Evolutionary conservation across 495 filamentous ascomycete genomes (phyloP).

Genomic region (Terfezia boudieri): DNA sequence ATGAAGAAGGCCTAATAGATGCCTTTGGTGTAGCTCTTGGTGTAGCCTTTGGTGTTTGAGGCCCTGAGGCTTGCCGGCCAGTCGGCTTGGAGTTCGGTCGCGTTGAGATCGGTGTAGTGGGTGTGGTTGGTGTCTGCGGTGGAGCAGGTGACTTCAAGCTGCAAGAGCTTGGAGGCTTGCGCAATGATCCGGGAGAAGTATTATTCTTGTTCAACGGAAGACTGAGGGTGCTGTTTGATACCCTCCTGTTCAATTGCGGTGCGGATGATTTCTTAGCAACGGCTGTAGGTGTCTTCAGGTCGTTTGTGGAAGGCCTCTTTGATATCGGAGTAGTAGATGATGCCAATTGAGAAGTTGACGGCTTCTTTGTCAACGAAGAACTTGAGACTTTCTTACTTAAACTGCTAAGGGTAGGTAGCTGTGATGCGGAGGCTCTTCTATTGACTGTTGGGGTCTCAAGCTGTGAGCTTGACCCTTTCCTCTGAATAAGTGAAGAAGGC

Average conservation of each 20-base stretch:
- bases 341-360: neutral
- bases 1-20: constrained; percentile 12
- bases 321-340: constrained; percentile 9
- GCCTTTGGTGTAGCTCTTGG: constrained; percentile 1
- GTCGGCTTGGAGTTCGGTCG: neutral
- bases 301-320: constrained; percentile 6
- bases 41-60: too few relatives aligned
- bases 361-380: neutral
- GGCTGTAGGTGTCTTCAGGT: neutral
- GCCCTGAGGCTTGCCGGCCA: too few relatives aligned
- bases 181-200: neutral
- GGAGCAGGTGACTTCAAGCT: constrained; percentile 8
- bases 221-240: neutral
- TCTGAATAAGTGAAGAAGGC: constrained; percentile 5
- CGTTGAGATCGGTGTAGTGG: neutral
- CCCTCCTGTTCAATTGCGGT: neutral
- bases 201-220: neutral
- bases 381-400: constrained; percentile 2
- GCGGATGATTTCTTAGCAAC: neutral
- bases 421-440: constrained; percentile 11
- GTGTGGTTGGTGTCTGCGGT: neutral
- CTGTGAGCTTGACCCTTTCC: constrained; percentile 11
- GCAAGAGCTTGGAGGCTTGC: constrained; percentile 5
- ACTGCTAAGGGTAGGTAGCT: constrained; percentile 3
- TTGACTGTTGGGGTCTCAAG: constrained; percentile 2